These are phyloP conservation scores for Amphibolis antarctica DNA, from an alignment of 106 monocot genomes.

Conservation along the genomic window DNA sequence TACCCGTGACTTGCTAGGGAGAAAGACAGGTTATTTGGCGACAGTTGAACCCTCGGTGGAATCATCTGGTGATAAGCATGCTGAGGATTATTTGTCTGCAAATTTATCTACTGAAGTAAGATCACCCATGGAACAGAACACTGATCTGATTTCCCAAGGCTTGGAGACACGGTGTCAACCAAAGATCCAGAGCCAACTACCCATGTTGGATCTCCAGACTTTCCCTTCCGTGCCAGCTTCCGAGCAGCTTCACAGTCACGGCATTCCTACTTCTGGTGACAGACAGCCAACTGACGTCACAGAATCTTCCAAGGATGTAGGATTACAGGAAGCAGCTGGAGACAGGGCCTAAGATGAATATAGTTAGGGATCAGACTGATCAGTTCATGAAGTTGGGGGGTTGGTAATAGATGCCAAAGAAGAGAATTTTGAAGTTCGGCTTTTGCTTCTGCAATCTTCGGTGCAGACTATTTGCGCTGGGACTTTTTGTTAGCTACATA, in stretches of 20 bases:
- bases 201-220: neutral
- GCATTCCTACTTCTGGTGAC: too few relatives aligned
- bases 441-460: too few relatives aligned
- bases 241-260: neutral
- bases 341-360: too few relatives aligned
- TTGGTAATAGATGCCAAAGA: too few relatives aligned
- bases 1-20: neutral
- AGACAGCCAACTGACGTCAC: too few relatives aligned
- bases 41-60: neutral
- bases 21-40: neutral
- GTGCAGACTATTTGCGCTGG: too few relatives aligned
- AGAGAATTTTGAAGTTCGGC: too few relatives aligned
- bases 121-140: neutral
- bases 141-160: neutral
- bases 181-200: neutral
- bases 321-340: too few relatives aligned
- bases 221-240: neutral
- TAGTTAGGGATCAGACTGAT: too few relatives aligned
- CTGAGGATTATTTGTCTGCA: neutral
- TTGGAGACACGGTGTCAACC: neutral
- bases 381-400: too few relatives aligned
- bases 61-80: neutral
- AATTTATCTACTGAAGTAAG: neutral
- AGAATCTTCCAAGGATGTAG: too few relatives aligned
- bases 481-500: too few relatives aligned